Evolutionary conservation across 2,329 filamentous ascomycete species (phyloP).

Genomic region (Pseudogymnoascus sp.): DNA sequence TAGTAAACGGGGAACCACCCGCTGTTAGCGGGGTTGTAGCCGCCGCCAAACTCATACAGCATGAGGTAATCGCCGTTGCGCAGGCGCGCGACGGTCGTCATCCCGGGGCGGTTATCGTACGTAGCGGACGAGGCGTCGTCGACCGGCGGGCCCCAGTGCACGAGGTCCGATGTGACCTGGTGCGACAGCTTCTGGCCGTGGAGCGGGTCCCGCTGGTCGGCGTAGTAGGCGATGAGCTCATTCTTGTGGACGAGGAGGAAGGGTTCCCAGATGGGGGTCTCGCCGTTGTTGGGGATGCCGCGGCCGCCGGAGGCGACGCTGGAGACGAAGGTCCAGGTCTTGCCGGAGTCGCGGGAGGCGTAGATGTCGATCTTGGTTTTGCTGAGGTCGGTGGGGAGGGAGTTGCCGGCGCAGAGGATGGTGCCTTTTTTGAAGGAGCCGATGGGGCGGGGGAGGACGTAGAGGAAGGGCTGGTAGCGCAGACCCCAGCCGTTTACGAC

Average conservation of each 20-base stretch:
- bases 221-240: constrained; percentile 59
- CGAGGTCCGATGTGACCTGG: constrained; percentile 46
- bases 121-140: constrained; percentile 55
- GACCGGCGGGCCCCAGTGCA: constrained; percentile 50
- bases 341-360: constrained; percentile 50
- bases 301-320: constrained; percentile 56
- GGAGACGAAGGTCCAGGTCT: constrained; percentile 59
- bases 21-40: background rate
- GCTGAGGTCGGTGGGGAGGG: constrained; percentile 43
- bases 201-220: constrained; percentile 58
- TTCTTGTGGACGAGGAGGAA: constrained; percentile 53
- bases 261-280: constrained; percentile 66
- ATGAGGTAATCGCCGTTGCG: constrained; percentile 51
- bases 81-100: constrained; percentile 54
- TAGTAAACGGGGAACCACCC: constrained; percentile 29
- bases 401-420: constrained; percentile 45
- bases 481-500: constrained; percentile 56
- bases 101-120: constrained; percentile 58
- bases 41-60: constrained; percentile 48
- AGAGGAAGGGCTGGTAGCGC: constrained; percentile 62
- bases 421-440: constrained; percentile 54
- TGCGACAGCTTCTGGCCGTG: constrained; percentile 64
- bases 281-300: constrained; percentile 49
- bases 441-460: constrained; percentile 50
- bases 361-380: constrained; percentile 63